Evolutionary conservation across 2,329 filamentous ascomycete genomes (phyloP).

Genomic region (Waltergamsia citrina): DNA sequence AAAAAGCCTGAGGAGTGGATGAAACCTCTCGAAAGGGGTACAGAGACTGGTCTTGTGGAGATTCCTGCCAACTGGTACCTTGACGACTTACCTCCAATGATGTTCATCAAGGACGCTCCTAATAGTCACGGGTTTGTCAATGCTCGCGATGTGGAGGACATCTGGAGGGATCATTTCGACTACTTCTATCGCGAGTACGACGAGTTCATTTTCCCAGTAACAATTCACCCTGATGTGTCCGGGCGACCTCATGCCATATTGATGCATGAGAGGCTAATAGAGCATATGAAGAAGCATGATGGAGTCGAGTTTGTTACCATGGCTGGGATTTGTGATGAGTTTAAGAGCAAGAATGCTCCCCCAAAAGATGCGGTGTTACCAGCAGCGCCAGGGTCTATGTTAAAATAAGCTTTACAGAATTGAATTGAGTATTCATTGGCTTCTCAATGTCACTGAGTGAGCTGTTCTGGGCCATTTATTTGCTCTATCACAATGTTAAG

Average conservation of each 20-base stretch:
- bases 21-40: slow-evolving; percentile 51
- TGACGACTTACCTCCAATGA: slow-evolving; percentile 58
- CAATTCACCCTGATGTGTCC: slow-evolving; percentile 65
- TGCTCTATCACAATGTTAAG: no score
- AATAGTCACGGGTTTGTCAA: slow-evolving; percentile 56
- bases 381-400: slow-evolving; percentile 39
- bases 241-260: slow-evolving; percentile 63
- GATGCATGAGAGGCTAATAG: slow-evolving; percentile 60
- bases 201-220: slow-evolving; percentile 69
- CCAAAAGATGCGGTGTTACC: slow-evolving; percentile 53
- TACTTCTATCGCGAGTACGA: slow-evolving; percentile 73
- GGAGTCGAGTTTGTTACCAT: slow-evolving; percentile 61
- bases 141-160: slow-evolving; percentile 50
- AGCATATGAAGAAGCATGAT: slow-evolving; percentile 54
- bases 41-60: slow-evolving; percentile 53
- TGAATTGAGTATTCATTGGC: no score
- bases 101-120: slow-evolving; percentile 59
- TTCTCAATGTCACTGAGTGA: no score
- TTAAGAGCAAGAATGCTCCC: slow-evolving; percentile 54
- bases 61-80: slow-evolving; percentile 53
- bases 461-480: no score
- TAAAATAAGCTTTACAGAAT: slow-evolving; percentile 24
- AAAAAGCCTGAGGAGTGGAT: slow-evolving; percentile 56
- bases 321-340: slow-evolving; percentile 63
- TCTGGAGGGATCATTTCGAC: slow-evolving; percentile 59